phyloP scores from a whole-genome alignment of 2,329 filamentous ascomycete species.

The Tolypocladium tropicale region DNA sequence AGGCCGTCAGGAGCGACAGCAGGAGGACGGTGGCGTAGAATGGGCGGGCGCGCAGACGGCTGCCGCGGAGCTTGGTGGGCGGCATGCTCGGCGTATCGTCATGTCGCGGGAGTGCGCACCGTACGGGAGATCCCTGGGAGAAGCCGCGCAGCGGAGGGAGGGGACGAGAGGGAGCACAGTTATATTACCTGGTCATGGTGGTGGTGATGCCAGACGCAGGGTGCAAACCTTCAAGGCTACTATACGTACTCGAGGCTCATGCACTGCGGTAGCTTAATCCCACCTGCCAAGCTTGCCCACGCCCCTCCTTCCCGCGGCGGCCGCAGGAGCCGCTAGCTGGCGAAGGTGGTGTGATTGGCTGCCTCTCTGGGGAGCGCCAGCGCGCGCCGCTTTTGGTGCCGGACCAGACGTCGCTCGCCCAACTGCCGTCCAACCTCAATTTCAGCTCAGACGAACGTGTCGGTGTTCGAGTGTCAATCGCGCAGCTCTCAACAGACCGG shows the following conservation, averaged over 20 bases:
- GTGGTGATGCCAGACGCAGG: not conserved
- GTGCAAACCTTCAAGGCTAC: not conserved
- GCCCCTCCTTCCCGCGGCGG: too few species aligned
- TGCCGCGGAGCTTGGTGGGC: conserved; percentile 15
- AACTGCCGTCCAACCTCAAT: too few species aligned
- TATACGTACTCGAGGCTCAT: not conserved
- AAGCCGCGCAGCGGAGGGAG: not conserved
- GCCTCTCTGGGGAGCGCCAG: not conserved
- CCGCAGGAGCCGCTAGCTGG: not conserved
- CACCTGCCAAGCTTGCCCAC: not conserved
- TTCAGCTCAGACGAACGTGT: too few species aligned
- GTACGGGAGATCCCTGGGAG: not conserved
- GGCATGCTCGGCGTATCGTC: conserved; percentile 9
- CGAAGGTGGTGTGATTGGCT: not conserved
- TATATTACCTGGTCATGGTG: not conserved
- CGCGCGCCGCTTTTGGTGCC: not conserved
- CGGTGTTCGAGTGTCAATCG: too few species aligned
- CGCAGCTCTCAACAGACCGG: too few species aligned
- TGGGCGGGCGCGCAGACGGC: conserved; percentile 33
- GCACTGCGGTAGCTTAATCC: not conserved
- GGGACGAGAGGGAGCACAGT: not conserved
- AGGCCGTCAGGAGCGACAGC: conserved; percentile 34
- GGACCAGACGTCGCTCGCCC: not conserved
- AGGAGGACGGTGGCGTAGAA: conserved; percentile 38
- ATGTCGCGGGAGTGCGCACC: conserved; percentile 3